Evolutionary conservation across 495 filamentous ascomycete genomes (phyloP), one percentile per base, ranked within the genome.

Genomic region (Cairneyella variabilis): DNA sequence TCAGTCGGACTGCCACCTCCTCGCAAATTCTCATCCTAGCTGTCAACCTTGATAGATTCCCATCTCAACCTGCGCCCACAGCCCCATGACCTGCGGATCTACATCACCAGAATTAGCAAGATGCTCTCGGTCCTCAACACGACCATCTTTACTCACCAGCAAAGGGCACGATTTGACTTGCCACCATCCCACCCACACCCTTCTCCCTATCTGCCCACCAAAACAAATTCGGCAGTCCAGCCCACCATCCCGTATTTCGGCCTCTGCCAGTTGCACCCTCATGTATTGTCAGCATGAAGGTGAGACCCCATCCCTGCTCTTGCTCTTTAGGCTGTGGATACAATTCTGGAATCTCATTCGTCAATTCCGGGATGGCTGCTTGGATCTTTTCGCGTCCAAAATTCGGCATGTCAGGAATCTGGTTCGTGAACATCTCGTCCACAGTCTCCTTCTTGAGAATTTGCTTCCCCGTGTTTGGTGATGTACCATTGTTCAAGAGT

Each of bases 191-290:
- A 8, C 69, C 82, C 47, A 85, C 67, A 3, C 82, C 82, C 44
- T 71, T 76, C 58, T 78, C 77, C 3, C 76, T 66, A 66, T 85
- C 83, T 34, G 64, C 68, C 76, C 76, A 85, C 82, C 82, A 85
- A 57, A 72, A 84, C 38, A 78, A 43, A 64, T 86, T 84, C 23
- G 78, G 60, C 46, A 85, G 51, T 0, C 83, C 83, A n/a, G 76
- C 73, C 82, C 82, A 85, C 48, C 63, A 71, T 0, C 53, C 79
- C 4, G 78, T 79, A 23, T 67, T 65, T 3, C 44, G 55, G 1
- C 71, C 73, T 48, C 81, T 61, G 0, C 80, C 83, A 3, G 82
- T 82, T 10, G 55, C 54, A n/a, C 57, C 69, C 9, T 64, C 64
- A 41, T 53, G 48, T 23, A 56, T 49, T 12, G 66, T 76, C 40